Evolutionary conservation across 148 eudicot species (phyloP).

Genomic region (Arbutus unedo): DNA sequence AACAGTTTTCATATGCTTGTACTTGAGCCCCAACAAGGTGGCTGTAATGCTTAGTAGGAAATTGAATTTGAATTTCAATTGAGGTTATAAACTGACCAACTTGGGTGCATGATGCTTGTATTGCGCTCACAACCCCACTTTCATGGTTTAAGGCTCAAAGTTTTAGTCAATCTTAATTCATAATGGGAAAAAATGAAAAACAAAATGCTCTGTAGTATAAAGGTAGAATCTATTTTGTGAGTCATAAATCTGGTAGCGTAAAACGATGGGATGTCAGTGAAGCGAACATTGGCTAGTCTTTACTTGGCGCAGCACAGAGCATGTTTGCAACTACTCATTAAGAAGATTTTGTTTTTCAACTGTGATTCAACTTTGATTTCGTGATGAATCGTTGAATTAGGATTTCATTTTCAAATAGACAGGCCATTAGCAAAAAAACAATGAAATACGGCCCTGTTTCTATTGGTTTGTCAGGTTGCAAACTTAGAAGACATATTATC

Average conservation of each 20-base stretch:
- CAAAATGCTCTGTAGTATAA: not conserved
- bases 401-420: too few species aligned
- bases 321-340: too few species aligned
- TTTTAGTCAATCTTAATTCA: not conserved
- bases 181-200: not conserved
- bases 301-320: too few species aligned
- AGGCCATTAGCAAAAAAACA: too few species aligned
- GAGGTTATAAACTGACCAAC: not conserved
- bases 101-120: not conserved
- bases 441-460: too few species aligned
- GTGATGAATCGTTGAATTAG: too few species aligned
- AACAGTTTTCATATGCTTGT: not conserved
- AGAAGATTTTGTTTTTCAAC: too few species aligned
- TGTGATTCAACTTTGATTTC: too few species aligned
- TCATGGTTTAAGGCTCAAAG: not conserved
- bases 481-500: slow-evolving; percentile 84
- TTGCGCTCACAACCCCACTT: not conserved
- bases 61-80: not conserved
- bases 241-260: not conserved
- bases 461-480: slow-evolving; percentile 54
- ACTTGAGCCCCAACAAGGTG: not conserved
- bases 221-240: not conserved
- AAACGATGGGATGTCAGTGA: too few species aligned
- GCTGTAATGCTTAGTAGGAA: not conserved
- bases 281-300: too few species aligned